Base-by-base conservation (phyloP, 345 rosid species). In the Moricandia arvensis region DNA sequence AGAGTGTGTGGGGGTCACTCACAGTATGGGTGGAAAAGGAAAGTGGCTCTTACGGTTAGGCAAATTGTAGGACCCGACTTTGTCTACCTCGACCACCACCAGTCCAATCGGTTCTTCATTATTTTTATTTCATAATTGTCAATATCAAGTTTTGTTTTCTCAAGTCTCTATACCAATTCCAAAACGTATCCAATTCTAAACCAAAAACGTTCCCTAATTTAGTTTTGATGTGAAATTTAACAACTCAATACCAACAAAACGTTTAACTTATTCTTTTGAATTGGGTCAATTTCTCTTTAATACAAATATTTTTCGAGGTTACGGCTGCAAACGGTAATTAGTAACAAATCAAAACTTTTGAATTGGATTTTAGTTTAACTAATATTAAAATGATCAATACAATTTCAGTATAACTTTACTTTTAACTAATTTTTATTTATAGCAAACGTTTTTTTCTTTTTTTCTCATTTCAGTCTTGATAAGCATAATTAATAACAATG, bases 11-110 rank as follows among this genome's bases (percentile, higher is more conserved):
- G 55, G 17, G 17, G 54, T 49, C 55, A 49, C 21, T 49, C 24
- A 49, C 21, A 7, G 55, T 17, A 16, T 49, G 55, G 55, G 55
- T 15, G 13, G 21, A 15, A 49, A 49, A 49, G 55, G 21, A 49
- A 49, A 49, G 55, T 16, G 55, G 55, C 55, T 49, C 55, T 49
- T 49, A 49, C 55, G 55, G 55, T 49, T 49, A 49, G 55, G 55
- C 55, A 15, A 49, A 49, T 49, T 49, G 55, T 49, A 49, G 55
- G 55, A 49, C 55, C 55, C 55, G 13, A 49, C 24, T 49, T 49
- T 49, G 55, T 49, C 55, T 49, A 0, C 55, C 55, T 49, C 55
- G 55, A 49, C 55, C 55, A 49, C 55, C 55, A 49, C 55, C 9
- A 24, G 55, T 49, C 55, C 55, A 17, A 49, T 49, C 24, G 55